phyloP scores from a whole-genome alignment of 768 basidiomycete genomes.

The Serendipita sp. region DNA sequence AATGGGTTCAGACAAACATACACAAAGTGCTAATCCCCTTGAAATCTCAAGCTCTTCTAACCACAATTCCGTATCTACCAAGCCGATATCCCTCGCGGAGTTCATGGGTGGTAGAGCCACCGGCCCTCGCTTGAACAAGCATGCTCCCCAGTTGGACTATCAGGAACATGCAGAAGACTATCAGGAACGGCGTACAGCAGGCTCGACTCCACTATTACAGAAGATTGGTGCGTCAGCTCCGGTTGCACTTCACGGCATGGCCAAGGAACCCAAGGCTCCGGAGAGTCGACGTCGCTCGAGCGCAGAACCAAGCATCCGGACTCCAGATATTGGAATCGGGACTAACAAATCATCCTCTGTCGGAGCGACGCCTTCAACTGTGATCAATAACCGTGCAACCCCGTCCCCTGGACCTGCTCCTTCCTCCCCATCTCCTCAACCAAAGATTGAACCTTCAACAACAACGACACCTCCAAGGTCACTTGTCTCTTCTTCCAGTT shows the following conservation, averaged over 20 bases:
- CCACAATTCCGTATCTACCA: conserved; percentile 9
- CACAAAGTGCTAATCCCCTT: conserved; percentile 8
- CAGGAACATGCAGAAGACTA: conserved; percentile 45
- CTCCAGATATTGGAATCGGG: too few relatives aligned
- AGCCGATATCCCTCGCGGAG: conserved; percentile 56
- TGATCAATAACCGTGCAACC: background rate
- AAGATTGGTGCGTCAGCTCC: conserved; percentile 29
- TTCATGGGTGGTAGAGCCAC: conserved; percentile 69
- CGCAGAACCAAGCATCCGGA: too few relatives aligned
- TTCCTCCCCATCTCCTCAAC: conserved; percentile 17
- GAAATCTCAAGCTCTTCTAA: background rate
- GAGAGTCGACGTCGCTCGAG: background rate
- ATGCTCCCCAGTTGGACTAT: conserved; percentile 54
- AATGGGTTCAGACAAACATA: background rate
- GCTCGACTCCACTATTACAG: background rate
- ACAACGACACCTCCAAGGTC: conserved; percentile 22
- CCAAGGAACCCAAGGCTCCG: conserved; percentile 11
- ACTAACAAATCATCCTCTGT: too few relatives aligned
- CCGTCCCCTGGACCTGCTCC: too few relatives aligned
- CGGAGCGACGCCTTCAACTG: too few relatives aligned
- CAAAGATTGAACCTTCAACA: background rate
- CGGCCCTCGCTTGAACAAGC: conserved; percentile 58
- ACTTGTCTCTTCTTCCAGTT: background rate
- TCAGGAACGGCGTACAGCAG: conserved; percentile 32
- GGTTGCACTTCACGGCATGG: conserved; percentile 63